Evolutionary conservation across 2,329 filamentous ascomycete genomes (phyloP), one percentile per base, ranked within the genome.

Genomic region (Fusarium pseudocircinatum): DNA sequence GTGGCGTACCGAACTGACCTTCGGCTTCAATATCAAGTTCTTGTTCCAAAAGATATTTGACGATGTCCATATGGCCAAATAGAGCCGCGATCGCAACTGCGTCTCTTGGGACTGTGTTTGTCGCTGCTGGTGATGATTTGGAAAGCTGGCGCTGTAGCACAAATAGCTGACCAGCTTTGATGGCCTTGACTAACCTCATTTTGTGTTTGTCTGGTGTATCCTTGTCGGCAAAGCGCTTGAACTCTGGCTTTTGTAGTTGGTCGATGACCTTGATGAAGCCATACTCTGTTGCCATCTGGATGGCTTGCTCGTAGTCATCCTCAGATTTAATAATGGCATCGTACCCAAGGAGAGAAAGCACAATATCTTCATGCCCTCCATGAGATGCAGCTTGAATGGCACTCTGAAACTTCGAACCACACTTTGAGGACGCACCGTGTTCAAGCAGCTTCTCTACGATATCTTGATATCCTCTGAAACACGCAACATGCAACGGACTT

Each of bases 1-100:
- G 28, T 8, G 69, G 68, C 4, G 70, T 61, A 2, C 69, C 70
- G 22, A 60, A 72, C 10, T 52, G 52, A 4, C 70, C 68, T n/a
- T 69, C 49, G 0, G 39, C 30, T 32, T 72, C 69, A 7, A 72
- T 60, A 14, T 36, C 13, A 30, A 69, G 39, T 3, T 69, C 70
- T 10, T 47, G 26, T 1, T 40, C n/a, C 4, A 64, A 15, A 2
- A 73, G 60, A 43, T 52, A 58, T 5, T 47, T 43, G 18, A 69
- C 6, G 13, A 66, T 49, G 7, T 34, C 46, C 1, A 14, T 5
- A 20, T 66, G 44, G 2, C 64, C 54, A 22, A 50, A 50, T 1
- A 69, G 36, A 4, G 67, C 49, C 0, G 69, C 57, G 2, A 39
- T 65, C 8, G 69, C 60, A 6, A 72, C 30, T 1, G 69, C 36